Conservation (phyloP, 805 yeast genomes). For the Tetrapisispora phaffii region DNA sequence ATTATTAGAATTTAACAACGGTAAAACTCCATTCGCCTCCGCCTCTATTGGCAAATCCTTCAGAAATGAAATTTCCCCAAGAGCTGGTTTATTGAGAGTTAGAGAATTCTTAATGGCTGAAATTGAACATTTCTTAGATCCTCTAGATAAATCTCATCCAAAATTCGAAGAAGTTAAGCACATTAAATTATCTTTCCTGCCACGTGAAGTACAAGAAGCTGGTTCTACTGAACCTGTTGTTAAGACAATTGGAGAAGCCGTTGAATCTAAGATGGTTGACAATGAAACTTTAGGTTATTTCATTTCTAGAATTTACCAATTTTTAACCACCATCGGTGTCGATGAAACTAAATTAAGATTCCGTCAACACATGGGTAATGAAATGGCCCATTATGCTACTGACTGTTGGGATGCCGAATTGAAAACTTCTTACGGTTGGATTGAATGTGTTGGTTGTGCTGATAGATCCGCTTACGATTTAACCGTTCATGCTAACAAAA, state of each 20-base stretch:
- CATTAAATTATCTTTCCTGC: slow-evolving; percentile 64
- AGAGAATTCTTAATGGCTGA: slow-evolving; percentile 99
- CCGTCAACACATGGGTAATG: slow-evolving; percentile 97
- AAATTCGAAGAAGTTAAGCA: slow-evolving; percentile 70
- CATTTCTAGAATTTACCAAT: slow-evolving; percentile 82
- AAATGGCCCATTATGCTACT: slow-evolving; percentile 99
- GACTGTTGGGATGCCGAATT: slow-evolving; percentile 99
- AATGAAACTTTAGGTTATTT: slow-evolving; percentile 96
- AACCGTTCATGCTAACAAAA: slow-evolving; percentile 88
- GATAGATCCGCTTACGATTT: slow-evolving; percentile 98
- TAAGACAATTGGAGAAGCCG: slow-evolving; percentile 84
- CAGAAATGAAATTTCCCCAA: slow-evolving; percentile 97
- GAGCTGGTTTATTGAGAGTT: slow-evolving; percentile 94
- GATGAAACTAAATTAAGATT: slow-evolving; percentile 76
- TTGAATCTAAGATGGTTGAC: slow-evolving; percentile 75
- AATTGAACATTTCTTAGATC: slow-evolving; percentile 97
- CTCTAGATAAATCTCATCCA: slow-evolving; percentile 72
- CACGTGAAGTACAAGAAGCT: slow-evolving; percentile 77
- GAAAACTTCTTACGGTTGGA: slow-evolving; percentile 95
- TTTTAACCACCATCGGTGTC: slow-evolving; percentile 83
- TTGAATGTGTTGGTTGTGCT: slow-evolving; percentile 99
- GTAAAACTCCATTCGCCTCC: slow-evolving; percentile 98
- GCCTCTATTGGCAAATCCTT: slow-evolving; percentile 98
- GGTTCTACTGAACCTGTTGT: slow-evolving; percentile 65
- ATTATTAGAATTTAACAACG: slow-evolving; percentile 87